Conservation (phyloP, 345 rosid genomes). For the Eucalyptus marginata region DNA sequence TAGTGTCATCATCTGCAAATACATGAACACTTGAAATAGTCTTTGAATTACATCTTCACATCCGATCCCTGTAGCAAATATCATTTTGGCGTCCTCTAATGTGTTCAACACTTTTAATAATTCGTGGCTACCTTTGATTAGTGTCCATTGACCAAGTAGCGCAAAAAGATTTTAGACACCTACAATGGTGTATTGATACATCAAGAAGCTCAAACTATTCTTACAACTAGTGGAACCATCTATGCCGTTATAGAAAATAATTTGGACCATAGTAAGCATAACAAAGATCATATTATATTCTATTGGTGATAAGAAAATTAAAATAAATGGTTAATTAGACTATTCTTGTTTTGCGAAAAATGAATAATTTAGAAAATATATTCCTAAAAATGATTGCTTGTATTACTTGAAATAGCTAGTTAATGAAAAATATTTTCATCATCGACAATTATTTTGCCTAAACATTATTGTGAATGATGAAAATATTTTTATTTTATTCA, state of each 20-base stretch:
- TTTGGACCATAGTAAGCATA: background rate
- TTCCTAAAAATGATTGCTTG: background rate
- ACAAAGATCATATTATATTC: background rate
- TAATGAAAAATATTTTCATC: background rate
- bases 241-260: background rate
- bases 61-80: background rate
- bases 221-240: background rate
- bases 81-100: background rate
- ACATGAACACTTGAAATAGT: background rate
- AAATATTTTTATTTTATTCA: background rate
- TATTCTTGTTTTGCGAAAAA: background rate
- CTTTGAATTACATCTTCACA: background rate
- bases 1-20: background rate
- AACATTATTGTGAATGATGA: background rate
- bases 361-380: background rate
- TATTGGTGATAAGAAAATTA: background rate
- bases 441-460: background rate
- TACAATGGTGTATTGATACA: background rate
- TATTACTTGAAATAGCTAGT: background rate
- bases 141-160: background rate
- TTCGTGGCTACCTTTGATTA: background rate
- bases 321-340: background rate
- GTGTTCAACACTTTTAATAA: background rate
- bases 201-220: background rate
- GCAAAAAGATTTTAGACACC: background rate